These are phyloP conservation scores for Xylaria sp. DNA, from an alignment of 2,329 filamentous ascomycete genomes.

Conservation along the genomic window DNA sequence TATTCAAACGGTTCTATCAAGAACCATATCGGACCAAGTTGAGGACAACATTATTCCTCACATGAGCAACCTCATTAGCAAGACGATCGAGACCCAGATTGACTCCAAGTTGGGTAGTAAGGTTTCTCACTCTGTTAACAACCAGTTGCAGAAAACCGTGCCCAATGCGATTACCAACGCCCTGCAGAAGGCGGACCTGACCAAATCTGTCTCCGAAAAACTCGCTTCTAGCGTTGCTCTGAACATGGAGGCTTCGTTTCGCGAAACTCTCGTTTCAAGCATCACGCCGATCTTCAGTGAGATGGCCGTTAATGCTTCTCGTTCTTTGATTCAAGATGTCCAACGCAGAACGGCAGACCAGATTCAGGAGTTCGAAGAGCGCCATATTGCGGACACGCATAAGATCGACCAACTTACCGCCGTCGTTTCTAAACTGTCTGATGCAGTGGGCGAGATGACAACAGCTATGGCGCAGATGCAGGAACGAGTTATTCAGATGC, in stretches of 20 bases:
- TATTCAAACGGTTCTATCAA: constrained; percentile 65
- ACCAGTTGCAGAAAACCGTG: constrained; percentile 66
- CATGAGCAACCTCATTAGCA: constrained; percentile 61
- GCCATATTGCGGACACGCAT: constrained; percentile 47
- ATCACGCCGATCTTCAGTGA: constrained; percentile 63
- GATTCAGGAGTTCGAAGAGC: constrained; percentile 45
- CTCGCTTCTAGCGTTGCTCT: constrained; percentile 61
- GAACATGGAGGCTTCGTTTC: constrained; percentile 65
- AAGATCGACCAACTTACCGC: constrained; percentile 71
- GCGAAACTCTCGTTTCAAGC: constrained; percentile 53
- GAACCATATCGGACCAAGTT: constrained; percentile 72
- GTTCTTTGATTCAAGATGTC: constrained; percentile 63
- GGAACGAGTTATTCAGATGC: constrained; percentile 54
- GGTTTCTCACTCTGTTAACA: constrained; percentile 60
- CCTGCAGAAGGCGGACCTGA: constrained; percentile 67
- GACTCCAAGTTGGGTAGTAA: constrained; percentile 61
- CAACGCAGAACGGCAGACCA: constrained; percentile 55
- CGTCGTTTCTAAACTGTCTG: constrained; percentile 60
- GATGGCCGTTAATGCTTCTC: constrained; percentile 59
- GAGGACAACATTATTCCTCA: constrained; percentile 70
- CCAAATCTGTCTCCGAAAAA: constrained; percentile 67
- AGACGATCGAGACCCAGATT: constrained; percentile 67
- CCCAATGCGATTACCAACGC: constrained; percentile 62
- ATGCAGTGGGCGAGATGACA: constrained; percentile 66
- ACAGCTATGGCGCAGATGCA: constrained; percentile 64